phyloP scores from a whole-genome alignment of 176 grass and related monocot species.

The Olyra latifolia region DNA sequence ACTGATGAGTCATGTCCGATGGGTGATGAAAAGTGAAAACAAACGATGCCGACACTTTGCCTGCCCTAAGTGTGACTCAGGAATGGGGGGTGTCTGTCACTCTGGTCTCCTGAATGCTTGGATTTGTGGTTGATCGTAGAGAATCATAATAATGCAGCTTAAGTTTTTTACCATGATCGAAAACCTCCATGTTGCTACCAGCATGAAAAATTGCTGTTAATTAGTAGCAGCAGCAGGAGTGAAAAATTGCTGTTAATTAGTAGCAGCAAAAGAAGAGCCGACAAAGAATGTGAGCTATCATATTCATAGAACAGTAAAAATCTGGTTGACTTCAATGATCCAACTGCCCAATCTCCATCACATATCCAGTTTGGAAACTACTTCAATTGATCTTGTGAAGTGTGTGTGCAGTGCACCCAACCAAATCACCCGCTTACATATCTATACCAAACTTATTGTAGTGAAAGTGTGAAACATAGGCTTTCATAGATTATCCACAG shows the following conservation, averaged over 20 bases:
- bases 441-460: slow-evolving; percentile 43
- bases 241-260: neutral
- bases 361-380: neutral
- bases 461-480: slow-evolving; percentile 25
- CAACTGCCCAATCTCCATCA: slow-evolving; percentile 9
- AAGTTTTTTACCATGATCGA: neutral
- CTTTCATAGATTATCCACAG: slow-evolving; percentile 38
- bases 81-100: neutral
- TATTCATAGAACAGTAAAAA: neutral
- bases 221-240: too few relatives aligned
- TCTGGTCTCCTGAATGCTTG: neutral
- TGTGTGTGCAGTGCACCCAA: neutral
- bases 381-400: slow-evolving; percentile 19
- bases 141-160: neutral
- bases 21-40: slow-evolving; percentile 5
- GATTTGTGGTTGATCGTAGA: neutral
- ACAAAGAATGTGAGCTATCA: neutral
- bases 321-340: neutral
- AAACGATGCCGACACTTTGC: neutral
- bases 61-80: neutral
- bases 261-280: neutral
- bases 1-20: too few relatives aligned
- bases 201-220: neutral
- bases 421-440: slow-evolving; percentile 24
- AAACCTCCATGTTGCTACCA: neutral